A percentile compares a stretch with the other conserved stretches of the same genome.
phyloP scores from a whole-genome alignment of 345 rosid genomes.

The Dipteronia sinensis region DNA sequence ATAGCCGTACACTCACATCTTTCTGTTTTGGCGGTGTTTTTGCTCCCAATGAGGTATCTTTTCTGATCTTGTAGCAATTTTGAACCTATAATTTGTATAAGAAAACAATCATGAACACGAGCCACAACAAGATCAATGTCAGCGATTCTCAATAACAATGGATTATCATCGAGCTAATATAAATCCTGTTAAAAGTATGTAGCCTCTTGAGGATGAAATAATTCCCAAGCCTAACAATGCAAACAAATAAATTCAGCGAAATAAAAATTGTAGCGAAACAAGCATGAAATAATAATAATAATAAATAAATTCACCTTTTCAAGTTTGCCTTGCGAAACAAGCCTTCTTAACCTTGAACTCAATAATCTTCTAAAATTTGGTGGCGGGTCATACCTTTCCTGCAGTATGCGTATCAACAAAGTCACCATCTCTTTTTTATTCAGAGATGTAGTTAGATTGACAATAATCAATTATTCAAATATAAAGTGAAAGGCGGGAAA shows the following conservation, averaged over 20 bases:
- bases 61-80: slow-evolving; percentile 58
- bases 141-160: background rate
- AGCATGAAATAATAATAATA: background rate
- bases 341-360: slow-evolving; percentile 72
- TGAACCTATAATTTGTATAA: slow-evolving; percentile 46
- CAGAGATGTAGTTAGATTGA: background rate
- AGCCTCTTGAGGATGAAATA: too few relatives aligned
- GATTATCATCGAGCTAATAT: background rate
- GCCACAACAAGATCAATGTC: too few relatives aligned
- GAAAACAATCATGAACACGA: background rate
- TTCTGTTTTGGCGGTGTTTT: slow-evolving; percentile 53
- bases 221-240: too few relatives aligned
- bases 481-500: background rate
- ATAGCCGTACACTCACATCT: slow-evolving; percentile 31
- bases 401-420: slow-evolving; percentile 26
- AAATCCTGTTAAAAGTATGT: background rate
- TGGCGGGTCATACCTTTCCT: slow-evolving; percentile 65
- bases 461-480: background rate
- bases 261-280: background rate
- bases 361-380: slow-evolving; percentile 60
- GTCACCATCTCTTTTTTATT: background rate
- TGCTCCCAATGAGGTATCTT: slow-evolving; percentile 29
- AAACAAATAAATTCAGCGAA: too few relatives aligned
- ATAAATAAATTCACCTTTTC: slow-evolving; percentile 51
- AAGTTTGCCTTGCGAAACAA: slow-evolving; percentile 69